Conservation (phyloP, 2,329 filamentous ascomycete species). For the Colletotrichum sp. region DNA sequence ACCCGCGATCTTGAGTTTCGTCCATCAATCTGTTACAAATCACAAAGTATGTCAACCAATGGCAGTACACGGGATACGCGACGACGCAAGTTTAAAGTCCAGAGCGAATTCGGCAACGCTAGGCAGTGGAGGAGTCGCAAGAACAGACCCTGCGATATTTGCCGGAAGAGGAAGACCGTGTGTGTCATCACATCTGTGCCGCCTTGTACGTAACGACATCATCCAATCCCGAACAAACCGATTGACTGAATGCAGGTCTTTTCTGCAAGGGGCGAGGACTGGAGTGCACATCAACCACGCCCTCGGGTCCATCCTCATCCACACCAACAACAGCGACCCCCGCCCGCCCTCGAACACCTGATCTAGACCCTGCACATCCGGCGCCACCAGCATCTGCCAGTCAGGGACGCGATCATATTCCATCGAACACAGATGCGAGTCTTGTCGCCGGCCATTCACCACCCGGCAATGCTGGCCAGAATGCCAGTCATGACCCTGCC, state of each 20-base stretch:
- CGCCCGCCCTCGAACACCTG: background rate
- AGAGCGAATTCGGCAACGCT: slow-evolving; percentile 45
- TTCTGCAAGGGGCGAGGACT: slow-evolving; percentile 39
- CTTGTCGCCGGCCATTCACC: background rate
- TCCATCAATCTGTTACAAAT: background rate
- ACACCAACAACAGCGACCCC: background rate
- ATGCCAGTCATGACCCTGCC: background rate
- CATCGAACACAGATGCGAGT: fast-evolving
- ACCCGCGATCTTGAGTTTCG: background rate
- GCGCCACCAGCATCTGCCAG: background rate
- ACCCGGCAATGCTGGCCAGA: background rate
- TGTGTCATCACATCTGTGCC: slow-evolving; percentile 49
- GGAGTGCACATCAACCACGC: slow-evolving; percentile 34
- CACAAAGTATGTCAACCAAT: background rate
- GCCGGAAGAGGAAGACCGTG: slow-evolving; percentile 50
- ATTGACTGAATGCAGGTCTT: slow-evolving; percentile 26
- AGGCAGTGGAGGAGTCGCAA: slow-evolving; percentile 48
- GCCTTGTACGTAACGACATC: slow-evolving; percentile 41
- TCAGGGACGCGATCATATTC: fast-evolving
- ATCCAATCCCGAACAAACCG: background rate
- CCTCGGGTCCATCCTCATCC: background rate
- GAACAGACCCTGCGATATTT: slow-evolving; percentile 51
- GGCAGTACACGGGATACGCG: background rate
- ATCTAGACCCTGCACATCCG: background rate
- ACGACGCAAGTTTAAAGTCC: slow-evolving; percentile 44